Evolutionary conservation across 2,329 filamentous ascomycete genomes (phyloP).

Genomic region (Xylariaceae sp.): DNA sequence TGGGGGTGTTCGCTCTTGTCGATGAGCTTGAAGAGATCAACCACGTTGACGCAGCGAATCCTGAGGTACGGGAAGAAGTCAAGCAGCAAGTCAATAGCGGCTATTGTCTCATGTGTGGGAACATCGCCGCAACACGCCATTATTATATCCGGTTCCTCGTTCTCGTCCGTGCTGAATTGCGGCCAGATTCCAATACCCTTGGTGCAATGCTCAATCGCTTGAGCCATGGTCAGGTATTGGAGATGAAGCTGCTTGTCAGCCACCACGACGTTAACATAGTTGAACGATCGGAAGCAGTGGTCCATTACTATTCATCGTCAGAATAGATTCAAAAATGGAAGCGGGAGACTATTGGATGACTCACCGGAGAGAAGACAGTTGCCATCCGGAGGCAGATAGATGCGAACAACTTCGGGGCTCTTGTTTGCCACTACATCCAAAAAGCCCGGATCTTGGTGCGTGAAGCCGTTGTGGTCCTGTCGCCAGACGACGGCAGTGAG

Average conservation of each 20-base stretch:
- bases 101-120: constrained; percentile 67
- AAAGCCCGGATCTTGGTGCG: constrained; percentile 76
- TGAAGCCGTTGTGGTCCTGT: constrained; percentile 81
- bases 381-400: constrained; percentile 75
- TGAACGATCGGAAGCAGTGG: constrained; percentile 66
- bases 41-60: constrained; percentile 73
- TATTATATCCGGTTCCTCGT: constrained; percentile 64
- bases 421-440: constrained; percentile 76
- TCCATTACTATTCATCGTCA: constrained; percentile 50
- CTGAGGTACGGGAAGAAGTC: constrained; percentile 65
- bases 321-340: neutral
- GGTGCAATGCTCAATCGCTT: constrained; percentile 68
- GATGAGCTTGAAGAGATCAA: constrained; percentile 77
- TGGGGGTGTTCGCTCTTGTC: constrained; percentile 66
- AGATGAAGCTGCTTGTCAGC: constrained; percentile 76
- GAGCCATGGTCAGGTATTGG: constrained; percentile 69
- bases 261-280: constrained; percentile 78
- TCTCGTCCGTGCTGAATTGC: constrained; percentile 66
- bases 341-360: neutral
- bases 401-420: constrained; percentile 71
- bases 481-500: constrained; percentile 75
- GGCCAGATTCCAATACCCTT: constrained; percentile 77
- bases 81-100: constrained; percentile 69
- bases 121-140: constrained; percentile 75
- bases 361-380: constrained; percentile 63